Percentiles rank a stretch among this genome's conserved stretches.
phyloP scores from a whole-genome alignment of 2,329 filamentous ascomycete species.

The Sporothrix variecibatus region DNA sequence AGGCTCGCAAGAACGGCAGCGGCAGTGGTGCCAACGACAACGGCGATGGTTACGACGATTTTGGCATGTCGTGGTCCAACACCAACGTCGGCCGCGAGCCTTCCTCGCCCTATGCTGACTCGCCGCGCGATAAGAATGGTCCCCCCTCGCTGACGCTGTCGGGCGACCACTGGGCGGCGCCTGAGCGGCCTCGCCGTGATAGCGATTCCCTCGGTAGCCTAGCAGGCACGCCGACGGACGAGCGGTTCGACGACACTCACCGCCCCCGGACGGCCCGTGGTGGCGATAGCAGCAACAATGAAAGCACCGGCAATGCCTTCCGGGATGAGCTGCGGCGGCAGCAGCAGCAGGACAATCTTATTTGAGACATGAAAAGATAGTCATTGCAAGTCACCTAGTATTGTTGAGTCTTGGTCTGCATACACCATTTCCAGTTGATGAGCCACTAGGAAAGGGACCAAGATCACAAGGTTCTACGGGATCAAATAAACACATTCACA shows the following conservation, averaged over 20 bases:
- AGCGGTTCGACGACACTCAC: constrained; percentile 42
- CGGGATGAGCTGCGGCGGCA: constrained; percentile 54
- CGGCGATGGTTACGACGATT: constrained; percentile 24
- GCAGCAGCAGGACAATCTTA: constrained; percentile 43
- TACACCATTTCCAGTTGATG: neutral
- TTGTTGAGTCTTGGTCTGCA: neutral
- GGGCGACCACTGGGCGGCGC: constrained; percentile 32
- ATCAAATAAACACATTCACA: too few species aligned
- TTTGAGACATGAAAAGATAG: neutral
- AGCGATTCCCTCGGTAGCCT: constrained; percentile 54
- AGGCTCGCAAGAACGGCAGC: constrained; percentile 35
- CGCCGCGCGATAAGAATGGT: constrained; percentile 29
- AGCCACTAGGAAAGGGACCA: neutral
- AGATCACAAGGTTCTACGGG: neutral
- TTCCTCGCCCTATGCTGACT: constrained; percentile 32
- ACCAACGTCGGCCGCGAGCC: constrained; percentile 14
- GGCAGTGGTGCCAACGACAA: constrained; percentile 29
- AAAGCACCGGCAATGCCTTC: constrained; percentile 46
- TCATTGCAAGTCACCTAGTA: neutral
- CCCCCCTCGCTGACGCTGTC: constrained; percentile 30
- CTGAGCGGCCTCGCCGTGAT: constrained; percentile 42
- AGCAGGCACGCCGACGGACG: constrained; percentile 49
- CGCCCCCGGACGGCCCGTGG: constrained; percentile 34
- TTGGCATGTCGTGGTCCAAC: constrained; percentile 22
- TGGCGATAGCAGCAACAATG: neutral